phyloP scores from a whole-genome alignment of 129 eudicot genomes.

The Flaveria bidentis region DNA sequence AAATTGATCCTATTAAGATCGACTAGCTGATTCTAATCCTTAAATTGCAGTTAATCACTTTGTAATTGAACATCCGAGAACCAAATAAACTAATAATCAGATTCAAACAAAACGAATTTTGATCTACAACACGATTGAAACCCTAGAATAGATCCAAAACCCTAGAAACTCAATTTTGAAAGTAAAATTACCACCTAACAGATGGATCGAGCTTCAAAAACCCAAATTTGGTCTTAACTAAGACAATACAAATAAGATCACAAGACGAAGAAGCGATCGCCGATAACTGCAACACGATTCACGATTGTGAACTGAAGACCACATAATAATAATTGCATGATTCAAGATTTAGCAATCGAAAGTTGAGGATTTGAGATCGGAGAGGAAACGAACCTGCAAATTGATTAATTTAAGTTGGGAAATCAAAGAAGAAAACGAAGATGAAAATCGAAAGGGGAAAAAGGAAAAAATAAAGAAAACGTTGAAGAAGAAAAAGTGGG shows the following conservation, averaged over 20 bases:
- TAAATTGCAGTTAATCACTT: background rate
- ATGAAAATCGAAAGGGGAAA: conserved; percentile 1
- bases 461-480: conserved; percentile 23
- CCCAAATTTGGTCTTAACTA: background rate
- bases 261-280: background rate
- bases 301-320: conserved; percentile 23
- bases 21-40: background rate
- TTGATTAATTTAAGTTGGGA: conserved; percentile 20
- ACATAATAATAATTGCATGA: background rate
- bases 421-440: conserved; percentile 3
- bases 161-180: background rate
- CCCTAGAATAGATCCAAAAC: background rate
- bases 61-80: background rate
- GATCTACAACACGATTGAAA: background rate
- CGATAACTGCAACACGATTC: conserved; percentile 4
- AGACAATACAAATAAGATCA: background rate
- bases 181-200: background rate
- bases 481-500: background rate
- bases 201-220: conserved; percentile 22
- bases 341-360: conserved; percentile 11
- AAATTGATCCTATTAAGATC: background rate
- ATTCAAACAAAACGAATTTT: background rate
- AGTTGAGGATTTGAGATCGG: conserved; percentile 3
- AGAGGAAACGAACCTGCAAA: conserved; percentile 25
- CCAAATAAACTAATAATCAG: conserved; percentile 1